Percentiles rank a stretch among this genome's conserved stretches.
Evolutionary conservation across 768 basidiomycete genomes (phyloP).

Genomic region (Thelephora ganbajun): DNA sequence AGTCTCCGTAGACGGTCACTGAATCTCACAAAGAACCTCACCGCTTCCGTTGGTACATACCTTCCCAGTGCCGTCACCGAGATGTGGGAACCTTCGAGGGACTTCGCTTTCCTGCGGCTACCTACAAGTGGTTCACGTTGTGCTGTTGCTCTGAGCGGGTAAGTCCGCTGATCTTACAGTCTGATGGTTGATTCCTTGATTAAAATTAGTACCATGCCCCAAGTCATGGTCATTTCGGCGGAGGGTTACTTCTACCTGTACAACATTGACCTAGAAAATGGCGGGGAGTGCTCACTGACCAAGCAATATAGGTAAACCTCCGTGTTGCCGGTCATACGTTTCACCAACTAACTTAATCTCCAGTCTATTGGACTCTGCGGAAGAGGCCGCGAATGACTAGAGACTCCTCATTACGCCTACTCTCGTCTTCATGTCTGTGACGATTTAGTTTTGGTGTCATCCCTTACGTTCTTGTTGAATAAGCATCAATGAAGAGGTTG

Average conservation of each 20-base stretch:
- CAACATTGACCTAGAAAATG: conserved; percentile 89
- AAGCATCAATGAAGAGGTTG: no score
- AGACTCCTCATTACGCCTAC: no score
- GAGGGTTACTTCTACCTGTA: conserved; percentile 96
- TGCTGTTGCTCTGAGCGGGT: conserved; percentile 85
- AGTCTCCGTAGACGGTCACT: conserved; percentile 55
- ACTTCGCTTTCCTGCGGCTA: conserved; percentile 83
- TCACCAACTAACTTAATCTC: neutral
- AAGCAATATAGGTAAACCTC: conserved; percentile 71
- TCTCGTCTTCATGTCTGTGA: neutral
- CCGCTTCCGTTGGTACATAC: conserved; percentile 72
- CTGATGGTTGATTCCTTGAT: neutral
- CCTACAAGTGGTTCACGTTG: conserved; percentile 69
- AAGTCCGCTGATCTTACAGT: conserved; percentile 16
- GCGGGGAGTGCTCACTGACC: conserved; percentile 89
- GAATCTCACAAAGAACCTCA: conserved; percentile 60
- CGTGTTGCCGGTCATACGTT: neutral
- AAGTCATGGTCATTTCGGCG: conserved; percentile 93
- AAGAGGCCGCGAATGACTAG: conserved; percentile 3
- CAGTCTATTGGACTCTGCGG: conserved; percentile 7
- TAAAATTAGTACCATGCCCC: conserved; percentile 65
- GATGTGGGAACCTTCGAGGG: conserved; percentile 92
- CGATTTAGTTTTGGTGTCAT: neutral
- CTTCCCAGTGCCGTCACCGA: conserved; percentile 84
- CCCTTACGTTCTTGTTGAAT: no score